Evolutionary conservation across 169 alveolate genomes (phyloP), one percentile per base, ranked within the genome.

Genomic region (Eimeria praecox): DNA sequence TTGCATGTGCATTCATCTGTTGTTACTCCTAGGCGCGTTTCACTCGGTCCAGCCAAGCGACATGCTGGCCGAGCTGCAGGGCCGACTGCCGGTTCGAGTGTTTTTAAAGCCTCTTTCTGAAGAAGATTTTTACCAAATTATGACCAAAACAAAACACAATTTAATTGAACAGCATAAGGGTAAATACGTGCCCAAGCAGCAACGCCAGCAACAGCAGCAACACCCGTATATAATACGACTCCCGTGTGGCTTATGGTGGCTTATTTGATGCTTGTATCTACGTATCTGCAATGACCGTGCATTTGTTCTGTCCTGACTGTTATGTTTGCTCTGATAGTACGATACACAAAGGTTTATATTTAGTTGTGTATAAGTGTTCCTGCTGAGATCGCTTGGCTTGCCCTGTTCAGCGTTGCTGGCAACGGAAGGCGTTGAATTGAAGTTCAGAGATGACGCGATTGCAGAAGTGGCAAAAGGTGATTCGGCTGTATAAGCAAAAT

Each of bases 61-160:
- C 69, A 95, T 98, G 97, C 96, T 98, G 46, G 98, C 98, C 40
- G 99, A 98, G 95, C 96, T 98, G 35, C 98, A 98, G 95, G 99
- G 99, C 14, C 97, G 99, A 62, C 96, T 98, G 69, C 99, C 99
- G 12, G 97, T 98, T 27, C 95, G 97, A 44, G 99, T 98, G 14
- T 96, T 95, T 33, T 94, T 98, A 94, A 95, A 97, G 46, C 95
- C 98, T 27, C 97, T 98, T n/a, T 90, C 98, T 33, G 96, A 96
- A 64, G 97, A 96, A 18, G 99, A 98, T 92, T 97, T 98, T 78
- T 69, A 88, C 22, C 95, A 97, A 42, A 98, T 98, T 38, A 95
- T 98, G 30, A 97, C 96, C 8, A 98, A 96, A 85, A 97, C 99
- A 14, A 96, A 97, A 46, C 95, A 97, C 95, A 98, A 97, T 87